Percentiles rank a stretch among this genome's conserved stretches.
phyloP scores from a whole-genome alignment of 352 stramenopile species.

The Globisporangium barbulae region DNA sequence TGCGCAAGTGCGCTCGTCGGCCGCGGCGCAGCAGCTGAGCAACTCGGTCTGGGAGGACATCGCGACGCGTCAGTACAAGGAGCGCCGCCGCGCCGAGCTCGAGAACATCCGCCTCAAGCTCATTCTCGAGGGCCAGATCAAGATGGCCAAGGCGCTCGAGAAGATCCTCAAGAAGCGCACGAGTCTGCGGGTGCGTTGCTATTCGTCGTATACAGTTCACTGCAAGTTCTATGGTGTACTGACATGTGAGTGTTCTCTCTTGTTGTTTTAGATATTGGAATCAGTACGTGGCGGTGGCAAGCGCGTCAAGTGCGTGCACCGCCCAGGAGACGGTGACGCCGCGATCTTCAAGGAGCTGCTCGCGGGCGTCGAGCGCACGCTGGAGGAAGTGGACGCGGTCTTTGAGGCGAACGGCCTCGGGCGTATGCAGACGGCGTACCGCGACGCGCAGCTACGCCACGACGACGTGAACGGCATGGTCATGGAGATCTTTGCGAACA shows the following conservation, averaged over 20 bases:
- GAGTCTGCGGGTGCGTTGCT: slow-evolving; percentile 31
- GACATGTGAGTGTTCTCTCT: background rate
- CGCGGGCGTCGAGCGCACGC: slow-evolving; percentile 34
- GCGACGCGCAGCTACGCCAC: slow-evolving; percentile 41
- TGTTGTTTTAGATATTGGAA: slow-evolving; percentile 34
- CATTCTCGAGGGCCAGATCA: slow-evolving; percentile 47
- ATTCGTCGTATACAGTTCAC: background rate
- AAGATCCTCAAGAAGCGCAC: slow-evolving; percentile 55
- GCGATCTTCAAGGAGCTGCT: slow-evolving; percentile 48
- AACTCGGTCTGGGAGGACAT: slow-evolving; percentile 49
- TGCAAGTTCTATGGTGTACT: background rate
- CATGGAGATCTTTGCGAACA: slow-evolving; percentile 60
- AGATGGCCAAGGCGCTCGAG: slow-evolving; percentile 48
- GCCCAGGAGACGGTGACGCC: slow-evolving; percentile 32
- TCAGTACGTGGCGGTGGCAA: slow-evolving; percentile 38
- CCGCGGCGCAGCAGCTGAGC: slow-evolving; percentile 26
- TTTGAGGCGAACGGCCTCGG: slow-evolving; percentile 49
- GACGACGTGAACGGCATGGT: slow-evolving; percentile 35
- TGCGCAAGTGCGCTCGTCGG: slow-evolving; percentile 21
- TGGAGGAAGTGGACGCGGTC: slow-evolving; percentile 43
- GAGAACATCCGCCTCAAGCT: slow-evolving; percentile 60
- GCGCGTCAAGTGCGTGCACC: slow-evolving; percentile 17
- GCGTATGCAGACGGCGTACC: slow-evolving; percentile 46
- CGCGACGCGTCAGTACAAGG: slow-evolving; percentile 44
- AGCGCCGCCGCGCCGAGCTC: slow-evolving; percentile 41